These are phyloP conservation scores for Vairimorpha necatrix DNA, from an alignment of 371 early-diverging fungal genomes.

Conservation along the genomic window DNA sequence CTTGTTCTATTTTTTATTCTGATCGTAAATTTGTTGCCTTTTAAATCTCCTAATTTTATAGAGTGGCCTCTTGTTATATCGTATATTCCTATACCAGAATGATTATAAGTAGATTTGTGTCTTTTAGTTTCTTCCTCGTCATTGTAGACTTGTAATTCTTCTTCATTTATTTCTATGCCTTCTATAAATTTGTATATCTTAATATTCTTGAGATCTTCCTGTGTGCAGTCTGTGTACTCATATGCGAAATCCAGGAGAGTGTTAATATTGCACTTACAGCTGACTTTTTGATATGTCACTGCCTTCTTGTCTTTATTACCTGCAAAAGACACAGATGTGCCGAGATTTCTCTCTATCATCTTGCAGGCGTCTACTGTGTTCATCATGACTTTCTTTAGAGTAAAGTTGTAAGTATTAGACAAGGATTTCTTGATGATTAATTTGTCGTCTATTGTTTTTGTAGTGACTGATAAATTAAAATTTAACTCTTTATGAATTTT, in stretches of 20 bases:
- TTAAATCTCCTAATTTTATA: slow-evolving; percentile 44
- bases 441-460: slow-evolving; percentile 40
- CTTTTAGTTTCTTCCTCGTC: neutral
- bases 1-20: slow-evolving; percentile 35
- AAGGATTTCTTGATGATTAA: slow-evolving; percentile 13
- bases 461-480: slow-evolving; percentile 53
- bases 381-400: slow-evolving; percentile 52
- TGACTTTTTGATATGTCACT: slow-evolving; percentile 80
- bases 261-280: slow-evolving; percentile 65
- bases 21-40: slow-evolving; percentile 55
- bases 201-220: neutral
- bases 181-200: slow-evolving; percentile 9
- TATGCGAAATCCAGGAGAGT: slow-evolving; percentile 42
- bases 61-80: slow-evolving; percentile 40
- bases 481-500: slow-evolving; percentile 44
- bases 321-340: slow-evolving; percentile 67
- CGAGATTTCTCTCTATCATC: slow-evolving; percentile 52
- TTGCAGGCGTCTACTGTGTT: slow-evolving; percentile 51
- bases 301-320: slow-evolving; percentile 97
- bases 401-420: slow-evolving; percentile 43
- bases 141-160: neutral
- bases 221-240: neutral
- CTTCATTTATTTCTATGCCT: neutral
- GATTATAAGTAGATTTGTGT: neutral
- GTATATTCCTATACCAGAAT: slow-evolving; percentile 24